phyloP scores from a whole-genome alignment of 139 green algal genomes.

The Chloropicon primus region DNA sequence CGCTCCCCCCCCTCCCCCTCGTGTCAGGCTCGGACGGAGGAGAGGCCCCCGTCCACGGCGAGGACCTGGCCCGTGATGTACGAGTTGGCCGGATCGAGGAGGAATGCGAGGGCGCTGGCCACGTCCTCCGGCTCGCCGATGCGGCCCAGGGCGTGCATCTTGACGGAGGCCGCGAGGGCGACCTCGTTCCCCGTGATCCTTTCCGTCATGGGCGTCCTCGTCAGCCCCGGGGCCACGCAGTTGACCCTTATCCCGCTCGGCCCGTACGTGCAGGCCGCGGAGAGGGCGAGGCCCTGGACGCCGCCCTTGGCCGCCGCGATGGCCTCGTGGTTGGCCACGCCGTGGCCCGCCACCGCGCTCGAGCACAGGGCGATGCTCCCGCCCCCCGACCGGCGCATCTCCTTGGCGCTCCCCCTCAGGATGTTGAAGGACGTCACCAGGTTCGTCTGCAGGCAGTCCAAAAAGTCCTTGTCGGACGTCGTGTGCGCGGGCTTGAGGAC shows the following conservation, averaged over 20 bases:
- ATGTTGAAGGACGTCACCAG: constrained; percentile 60
- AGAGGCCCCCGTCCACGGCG: constrained; percentile 47
- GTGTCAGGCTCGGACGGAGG: too few relatives aligned
- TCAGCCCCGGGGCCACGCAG: constrained; percentile 57
- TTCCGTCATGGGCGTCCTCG: constrained; percentile 27
- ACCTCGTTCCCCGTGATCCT: constrained; percentile 43
- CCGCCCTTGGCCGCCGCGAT: constrained; percentile 71
- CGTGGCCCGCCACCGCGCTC: constrained; percentile 37
- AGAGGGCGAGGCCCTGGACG: constrained; percentile 31
- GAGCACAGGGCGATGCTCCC: constrained; percentile 56
- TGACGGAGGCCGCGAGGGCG: constrained; percentile 32
- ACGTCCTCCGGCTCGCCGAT: constrained; percentile 61
- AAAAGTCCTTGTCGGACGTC: constrained; percentile 47
- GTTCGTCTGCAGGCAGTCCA: constrained; percentile 53
- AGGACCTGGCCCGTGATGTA: constrained; percentile 51
- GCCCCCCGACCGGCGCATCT: constrained; percentile 39
- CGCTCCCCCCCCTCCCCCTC: too few relatives aligned
- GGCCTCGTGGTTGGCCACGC: constrained; percentile 64
- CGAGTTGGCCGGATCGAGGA: constrained; percentile 44
- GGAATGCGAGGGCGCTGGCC: constrained; percentile 46
- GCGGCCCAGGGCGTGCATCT: constrained; percentile 53
- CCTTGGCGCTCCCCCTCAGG: constrained; percentile 32
- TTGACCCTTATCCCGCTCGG: constrained; percentile 71
- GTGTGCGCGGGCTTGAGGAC: constrained; percentile 58
- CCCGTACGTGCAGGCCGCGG: constrained; percentile 53